Base-by-base conservation (phyloP, 176 grass and related monocot genomes). In the Canna indica region DNA sequence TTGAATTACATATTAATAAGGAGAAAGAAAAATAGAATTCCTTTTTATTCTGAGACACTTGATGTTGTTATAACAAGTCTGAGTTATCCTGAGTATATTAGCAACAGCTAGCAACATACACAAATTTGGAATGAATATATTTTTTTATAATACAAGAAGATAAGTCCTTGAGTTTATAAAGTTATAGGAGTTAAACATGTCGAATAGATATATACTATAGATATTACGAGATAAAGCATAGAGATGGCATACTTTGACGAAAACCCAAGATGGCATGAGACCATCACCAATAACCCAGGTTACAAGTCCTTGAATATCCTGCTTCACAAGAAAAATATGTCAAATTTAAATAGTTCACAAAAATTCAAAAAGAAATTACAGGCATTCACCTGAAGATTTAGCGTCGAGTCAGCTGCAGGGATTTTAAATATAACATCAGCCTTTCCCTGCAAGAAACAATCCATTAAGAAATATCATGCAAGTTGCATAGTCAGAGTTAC, bases 221-320 rank as follows among this genome's bases (percentile, higher is more conserved):
- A 28, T 15, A 74, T 15, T 8, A 30, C n/a, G 61, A 34, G 52
- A 64, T 34, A 47, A 76, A 47, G 39, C 47, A 44, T 67, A 39
- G 15, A 64, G 26, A 4, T 72, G 4, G 20, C 59, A 76, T 91
- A 96, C 93, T 84, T 91, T 96, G 65, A 96, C 52, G 79, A 97
- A 97, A 46, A 88, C 84, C 94, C 94, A 97, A 72, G 89, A 85
- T 80, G 94, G 94, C 27, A 80, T 68, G 66, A 83, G 62, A 54
- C 94, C 89, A 30, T 97, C 89, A 67, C 94, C 94, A 74, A 92
- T 72, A 75, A 90, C 89, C 94, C 89, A 97, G 53, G 83, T 87
- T 35, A 93, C 64, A 38, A 97, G 69, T 48, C 86, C 94, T 78
- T 93, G 86, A 79, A 97, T 47, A 71, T 97, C 90, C 94, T 97